Conservation (phyloP, 148 eudicot genomes). For the Vaccinium corymbosum region DNA sequence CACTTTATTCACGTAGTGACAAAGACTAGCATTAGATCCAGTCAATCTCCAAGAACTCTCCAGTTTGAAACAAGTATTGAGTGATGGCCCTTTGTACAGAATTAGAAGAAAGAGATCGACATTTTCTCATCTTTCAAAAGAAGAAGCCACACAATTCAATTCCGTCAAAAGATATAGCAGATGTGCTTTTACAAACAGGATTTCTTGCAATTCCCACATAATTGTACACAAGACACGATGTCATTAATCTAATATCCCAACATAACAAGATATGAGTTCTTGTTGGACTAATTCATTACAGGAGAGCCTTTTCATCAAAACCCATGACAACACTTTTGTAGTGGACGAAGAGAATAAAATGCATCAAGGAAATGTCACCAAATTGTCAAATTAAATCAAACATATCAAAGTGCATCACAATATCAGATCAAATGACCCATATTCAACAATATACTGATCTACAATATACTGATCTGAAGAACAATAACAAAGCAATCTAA, state of each 20-base stretch:
- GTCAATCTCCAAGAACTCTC: not conserved
- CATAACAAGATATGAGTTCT: not conserved
- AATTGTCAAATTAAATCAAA: conserved; percentile 6
- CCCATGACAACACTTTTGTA: not conserved
- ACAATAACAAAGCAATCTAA: not conserved
- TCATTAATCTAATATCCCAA: not conserved
- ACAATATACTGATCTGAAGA: not conserved
- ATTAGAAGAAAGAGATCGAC: not conserved
- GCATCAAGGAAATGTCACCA: not conserved
- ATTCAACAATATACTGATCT: not conserved
- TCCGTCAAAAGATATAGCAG: not conserved
- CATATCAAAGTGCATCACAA: not conserved
- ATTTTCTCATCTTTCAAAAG: not conserved
- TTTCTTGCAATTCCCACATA: not conserved
- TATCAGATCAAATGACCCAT: not conserved
- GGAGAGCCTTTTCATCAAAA: not conserved
- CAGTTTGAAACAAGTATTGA: not conserved
- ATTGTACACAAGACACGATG: not conserved
- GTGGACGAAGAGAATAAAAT: not conserved
- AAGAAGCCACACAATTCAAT: not conserved
- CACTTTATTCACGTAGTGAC: not conserved
- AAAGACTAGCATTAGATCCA: not conserved
- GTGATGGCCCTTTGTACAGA: not conserved
- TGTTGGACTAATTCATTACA: not conserved
- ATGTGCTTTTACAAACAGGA: not conserved